phyloP scores from a whole-genome alignment of 371 early-diverging fungal genomes.

The Thermomucor indicae-seudaticae region DNA sequence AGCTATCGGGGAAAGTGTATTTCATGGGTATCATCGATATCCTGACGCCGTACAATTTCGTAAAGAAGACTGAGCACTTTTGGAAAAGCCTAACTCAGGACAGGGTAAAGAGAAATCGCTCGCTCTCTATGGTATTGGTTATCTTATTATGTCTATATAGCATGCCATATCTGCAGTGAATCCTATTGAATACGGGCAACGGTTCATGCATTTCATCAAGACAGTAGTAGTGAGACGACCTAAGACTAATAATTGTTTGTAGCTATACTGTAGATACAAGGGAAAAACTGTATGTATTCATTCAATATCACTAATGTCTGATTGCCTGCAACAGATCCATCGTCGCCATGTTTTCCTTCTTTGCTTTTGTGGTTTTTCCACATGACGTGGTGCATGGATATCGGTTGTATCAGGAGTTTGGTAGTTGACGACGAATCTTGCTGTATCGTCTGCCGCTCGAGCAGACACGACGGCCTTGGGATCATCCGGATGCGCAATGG shows the following conservation, averaged over 20 bases:
- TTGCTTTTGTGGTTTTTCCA: background rate
- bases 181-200: conserved; percentile 75
- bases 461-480: conserved; percentile 8
- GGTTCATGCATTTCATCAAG: conserved; percentile 85
- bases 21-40: conserved; percentile 96
- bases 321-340: background rate
- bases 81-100: conserved; percentile 81
- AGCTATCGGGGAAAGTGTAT: conserved; percentile 69
- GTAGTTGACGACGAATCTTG: conserved; percentile 2
- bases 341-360: no score
- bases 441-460: conserved; percentile 9
- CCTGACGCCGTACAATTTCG: conserved; percentile 84
- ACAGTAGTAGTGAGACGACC: background rate
- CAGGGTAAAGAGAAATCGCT: conserved; percentile 35
- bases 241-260: background rate
- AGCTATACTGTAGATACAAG: background rate
- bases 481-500: background rate
- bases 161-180: conserved; percentile 83
- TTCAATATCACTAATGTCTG: background rate
- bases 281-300: background rate
- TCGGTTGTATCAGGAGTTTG: conserved; percentile 1
- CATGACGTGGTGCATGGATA: background rate
- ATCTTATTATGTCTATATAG: conserved; percentile 18
- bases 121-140: no score
- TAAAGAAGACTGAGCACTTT: conserved; percentile 82